Percentiles rank a stretch among this genome's conserved stretches.
These are phyloP conservation scores for Citeromyces siamensis DNA, from an alignment of 1,139 yeast genomes.

Conservation along the genomic window DNA sequence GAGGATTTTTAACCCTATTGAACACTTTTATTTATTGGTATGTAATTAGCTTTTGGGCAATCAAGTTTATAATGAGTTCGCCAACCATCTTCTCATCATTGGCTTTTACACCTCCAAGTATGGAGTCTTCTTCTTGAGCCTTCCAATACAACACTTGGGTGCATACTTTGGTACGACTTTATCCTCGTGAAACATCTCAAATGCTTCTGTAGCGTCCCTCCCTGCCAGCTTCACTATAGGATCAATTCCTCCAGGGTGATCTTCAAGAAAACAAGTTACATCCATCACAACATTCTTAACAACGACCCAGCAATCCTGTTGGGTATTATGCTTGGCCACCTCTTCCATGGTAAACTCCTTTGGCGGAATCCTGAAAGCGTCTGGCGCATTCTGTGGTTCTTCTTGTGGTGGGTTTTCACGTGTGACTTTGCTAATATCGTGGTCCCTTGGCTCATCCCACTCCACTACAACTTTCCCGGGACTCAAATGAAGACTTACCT, in stretches of 20 bases:
- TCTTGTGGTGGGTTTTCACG: not conserved
- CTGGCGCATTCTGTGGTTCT: slow-evolving; percentile 4
- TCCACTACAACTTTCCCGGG: slow-evolving; percentile 14
- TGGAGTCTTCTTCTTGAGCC: slow-evolving; percentile 32
- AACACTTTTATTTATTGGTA: not conserved
- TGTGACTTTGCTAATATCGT: not conserved
- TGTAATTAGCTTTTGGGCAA: slow-evolving; percentile 1
- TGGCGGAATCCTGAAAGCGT: slow-evolving; percentile 25
- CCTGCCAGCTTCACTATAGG: slow-evolving; percentile 38
- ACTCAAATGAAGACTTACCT: slow-evolving; percentile 33
- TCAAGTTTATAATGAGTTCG: slow-evolving; percentile 6
- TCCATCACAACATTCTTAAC: slow-evolving; percentile 39
- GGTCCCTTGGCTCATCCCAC: not conserved
- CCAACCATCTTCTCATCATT: slow-evolving; percentile 5
- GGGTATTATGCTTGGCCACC: slow-evolving; percentile 30
- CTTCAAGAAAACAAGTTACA: slow-evolving; percentile 28
- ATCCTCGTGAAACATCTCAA: slow-evolving; percentile 43
- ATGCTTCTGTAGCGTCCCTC: slow-evolving; percentile 37
- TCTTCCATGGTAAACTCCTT: slow-evolving; percentile 32
- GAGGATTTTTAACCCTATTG: slow-evolving; percentile 29
- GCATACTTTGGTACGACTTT: slow-evolving; percentile 38
- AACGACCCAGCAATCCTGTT: slow-evolving; percentile 38
- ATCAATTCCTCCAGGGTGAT: slow-evolving; percentile 40
- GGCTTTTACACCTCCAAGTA: slow-evolving; percentile 21
- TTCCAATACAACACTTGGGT: slow-evolving; percentile 32